Evolutionary conservation across 179 eudicot species (phyloP), one percentile per base, ranked within the genome.

Genomic region (Beta corolliflora): DNA sequence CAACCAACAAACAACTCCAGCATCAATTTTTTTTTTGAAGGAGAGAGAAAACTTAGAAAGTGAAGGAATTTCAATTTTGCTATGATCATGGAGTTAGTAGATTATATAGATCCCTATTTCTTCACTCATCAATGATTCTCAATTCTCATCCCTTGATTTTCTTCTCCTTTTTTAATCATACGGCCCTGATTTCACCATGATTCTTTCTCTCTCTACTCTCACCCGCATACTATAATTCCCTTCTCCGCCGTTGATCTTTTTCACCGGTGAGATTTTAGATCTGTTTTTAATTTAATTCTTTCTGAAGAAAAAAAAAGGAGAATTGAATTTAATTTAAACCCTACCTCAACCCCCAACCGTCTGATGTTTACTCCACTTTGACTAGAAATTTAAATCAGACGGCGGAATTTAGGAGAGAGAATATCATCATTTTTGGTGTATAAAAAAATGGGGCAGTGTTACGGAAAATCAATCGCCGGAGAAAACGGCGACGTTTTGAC

Each of bases 371-470:
- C 74, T 65, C 82, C 60, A 71, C 82, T 86, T 74, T 79, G 82
- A 83, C 82, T 71, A 12, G 9, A 31, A 31, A 12, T 14, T 65
- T 59, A 36, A 11, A 31, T 41, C 67, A 19, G 31, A 76, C 78
- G 66, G 75, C 60, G 56, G 58, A 31, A 70, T 73, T 36, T 58
- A 50, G 68, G 81, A 58, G 81, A 60, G 67, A 61, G 60, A n/a
- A 54, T 3, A 7, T 67, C 9, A 0, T 4, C 4, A 31, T 67
- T 36, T 36, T 36, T 36, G 41, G 41, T 36, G 41, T 36, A 36
- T 2, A 48, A 9, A 48, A 36, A 7, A 45, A 91, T 91, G 95
- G 95, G 95, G 45, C 93, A 89, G 84, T 93, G 97, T 65, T 92
- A 89, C 87, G 93, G 98, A 85, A 88, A 59, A 21, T 81, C 86